phyloP scores from a whole-genome alignment of 257 asterid genomes.

The Handroanthus guayacan region DNA sequence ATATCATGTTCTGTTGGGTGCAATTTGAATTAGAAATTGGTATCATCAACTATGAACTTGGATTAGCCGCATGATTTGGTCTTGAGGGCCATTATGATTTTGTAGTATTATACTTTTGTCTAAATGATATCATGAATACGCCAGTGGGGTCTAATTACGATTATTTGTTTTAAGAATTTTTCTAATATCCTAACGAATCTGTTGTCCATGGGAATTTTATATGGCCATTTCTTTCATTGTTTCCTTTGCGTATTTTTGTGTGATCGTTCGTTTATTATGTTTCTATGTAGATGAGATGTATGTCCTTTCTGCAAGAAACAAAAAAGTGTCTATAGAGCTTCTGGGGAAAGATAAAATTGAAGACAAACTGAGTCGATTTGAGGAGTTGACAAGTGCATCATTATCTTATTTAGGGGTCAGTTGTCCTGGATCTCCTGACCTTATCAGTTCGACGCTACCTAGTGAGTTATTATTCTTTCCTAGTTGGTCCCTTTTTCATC shows the following conservation, averaged over 20 bases:
- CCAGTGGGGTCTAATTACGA: no score
- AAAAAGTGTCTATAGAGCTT: constrained; percentile 80
- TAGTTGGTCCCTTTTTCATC: constrained; percentile 6
- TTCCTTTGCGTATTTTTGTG: constrained; percentile 1
- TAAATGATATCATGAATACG: not conserved
- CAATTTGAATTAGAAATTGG: not conserved
- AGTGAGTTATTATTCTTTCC: constrained; percentile 57
- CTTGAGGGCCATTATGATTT: not conserved
- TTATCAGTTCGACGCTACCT: constrained; percentile 66
- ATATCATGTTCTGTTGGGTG: not conserved
- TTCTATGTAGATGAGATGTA: constrained; percentile 87
- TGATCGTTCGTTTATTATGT: constrained; percentile 19
- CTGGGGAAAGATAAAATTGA: constrained; percentile 86
- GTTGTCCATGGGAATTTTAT: constrained; percentile 4
- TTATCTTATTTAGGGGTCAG: constrained; percentile 80
- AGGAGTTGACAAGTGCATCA: constrained; percentile 82
- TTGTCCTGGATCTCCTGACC: constrained; percentile 60
- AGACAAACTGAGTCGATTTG: constrained; percentile 79
- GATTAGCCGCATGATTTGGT: not conserved
- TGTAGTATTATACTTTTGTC: not conserved
- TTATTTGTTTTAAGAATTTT: not conserved
- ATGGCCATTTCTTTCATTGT: not conserved
- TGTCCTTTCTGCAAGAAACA: constrained; percentile 89
- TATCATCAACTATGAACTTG: not conserved
- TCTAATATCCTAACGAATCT: not conserved